Conservation (phyloP, 768 basidiomycete species). For the Chalciporus chontae region DNA sequence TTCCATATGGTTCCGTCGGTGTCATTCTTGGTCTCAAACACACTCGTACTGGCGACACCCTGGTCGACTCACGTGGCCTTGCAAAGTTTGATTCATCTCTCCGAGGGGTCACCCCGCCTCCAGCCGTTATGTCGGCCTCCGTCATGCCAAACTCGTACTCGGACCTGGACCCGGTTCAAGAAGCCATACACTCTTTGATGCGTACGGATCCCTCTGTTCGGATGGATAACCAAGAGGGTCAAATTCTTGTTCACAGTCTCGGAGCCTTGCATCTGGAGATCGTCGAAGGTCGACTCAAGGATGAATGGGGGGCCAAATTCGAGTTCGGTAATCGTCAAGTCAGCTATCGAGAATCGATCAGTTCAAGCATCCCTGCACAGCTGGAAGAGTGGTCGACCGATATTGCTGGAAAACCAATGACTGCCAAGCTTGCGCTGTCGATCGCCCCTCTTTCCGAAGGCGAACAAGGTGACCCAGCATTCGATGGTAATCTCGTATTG, state of each 20-base stretch:
- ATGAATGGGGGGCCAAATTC: constrained; percentile 77
- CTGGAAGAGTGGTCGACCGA: constrained; percentile 60
- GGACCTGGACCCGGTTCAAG: constrained; percentile 74
- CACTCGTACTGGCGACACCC: constrained; percentile 85
- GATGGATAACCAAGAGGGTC: constrained; percentile 75
- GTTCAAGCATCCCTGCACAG: constrained; percentile 22
- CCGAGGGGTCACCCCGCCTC: constrained; percentile 68
- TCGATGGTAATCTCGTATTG: constrained; percentile 77
- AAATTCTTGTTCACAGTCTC: constrained; percentile 78
- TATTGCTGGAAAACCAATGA: constrained; percentile 51
- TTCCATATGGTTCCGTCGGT: constrained; percentile 81
- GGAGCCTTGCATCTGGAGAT: constrained; percentile 90
- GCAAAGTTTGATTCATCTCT: constrained; percentile 36
- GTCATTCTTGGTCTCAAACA: constrained; percentile 79
- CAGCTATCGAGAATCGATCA: constrained; percentile 67
- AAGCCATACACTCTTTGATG: constrained; percentile 64
- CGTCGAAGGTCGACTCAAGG: constrained; percentile 71
- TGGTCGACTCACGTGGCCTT: constrained; percentile 52
- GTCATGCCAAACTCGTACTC: constrained; percentile 78
- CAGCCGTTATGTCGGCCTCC: constrained; percentile 83
- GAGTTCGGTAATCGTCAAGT: constrained; percentile 76
- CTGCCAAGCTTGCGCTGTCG: constrained; percentile 51
- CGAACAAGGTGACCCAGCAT: constrained; percentile 62
- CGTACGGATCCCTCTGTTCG: constrained; percentile 92
- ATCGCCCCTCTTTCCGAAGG: constrained; percentile 51